Conservation (phyloP, 2,329 filamentous ascomycete species). For the Domatiomyces catenatus region DNA sequence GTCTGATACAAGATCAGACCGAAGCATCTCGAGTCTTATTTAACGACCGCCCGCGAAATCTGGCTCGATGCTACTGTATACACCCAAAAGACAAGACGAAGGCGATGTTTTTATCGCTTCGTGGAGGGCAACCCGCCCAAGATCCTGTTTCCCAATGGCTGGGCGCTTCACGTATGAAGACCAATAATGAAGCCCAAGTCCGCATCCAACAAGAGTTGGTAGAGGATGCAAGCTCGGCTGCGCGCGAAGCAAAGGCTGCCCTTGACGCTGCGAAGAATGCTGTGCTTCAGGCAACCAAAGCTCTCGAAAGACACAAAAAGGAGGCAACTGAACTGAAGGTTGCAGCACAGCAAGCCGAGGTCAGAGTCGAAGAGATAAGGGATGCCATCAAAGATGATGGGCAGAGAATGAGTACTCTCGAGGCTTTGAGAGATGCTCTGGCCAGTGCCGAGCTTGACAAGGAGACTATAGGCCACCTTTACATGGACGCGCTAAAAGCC, state of each 20-base stretch:
- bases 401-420: slow-evolving; percentile 50
- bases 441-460: slow-evolving; percentile 39
- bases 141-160: slow-evolving; percentile 38
- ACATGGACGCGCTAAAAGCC: slow-evolving; percentile 33
- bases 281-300: slow-evolving; percentile 35
- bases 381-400: slow-evolving; percentile 44
- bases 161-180: slow-evolving; percentile 57
- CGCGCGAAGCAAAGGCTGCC: slow-evolving; percentile 37
- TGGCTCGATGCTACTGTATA: slow-evolving; percentile 49
- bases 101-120: slow-evolving; percentile 44
- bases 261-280: slow-evolving; percentile 34
- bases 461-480: slow-evolving; percentile 28
- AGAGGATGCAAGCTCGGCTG: slow-evolving; percentile 40
- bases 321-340: slow-evolving; percentile 36
- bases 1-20: slow-evolving; percentile 50
- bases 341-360: slow-evolving; percentile 44
- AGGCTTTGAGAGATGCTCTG: slow-evolving; percentile 43
- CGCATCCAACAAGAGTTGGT: slow-evolving; percentile 35
- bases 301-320: slow-evolving; percentile 36
- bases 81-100: slow-evolving; percentile 48
- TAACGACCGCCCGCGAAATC: slow-evolving; percentile 37
- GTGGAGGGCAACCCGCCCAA: slow-evolving; percentile 34
- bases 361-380: slow-evolving; percentile 50
- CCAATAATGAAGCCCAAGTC: slow-evolving; percentile 56
- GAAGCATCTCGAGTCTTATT: neutral